phyloP scores from a whole-genome alignment of 75 land plant species.

The Azolla pinnata region DNA sequence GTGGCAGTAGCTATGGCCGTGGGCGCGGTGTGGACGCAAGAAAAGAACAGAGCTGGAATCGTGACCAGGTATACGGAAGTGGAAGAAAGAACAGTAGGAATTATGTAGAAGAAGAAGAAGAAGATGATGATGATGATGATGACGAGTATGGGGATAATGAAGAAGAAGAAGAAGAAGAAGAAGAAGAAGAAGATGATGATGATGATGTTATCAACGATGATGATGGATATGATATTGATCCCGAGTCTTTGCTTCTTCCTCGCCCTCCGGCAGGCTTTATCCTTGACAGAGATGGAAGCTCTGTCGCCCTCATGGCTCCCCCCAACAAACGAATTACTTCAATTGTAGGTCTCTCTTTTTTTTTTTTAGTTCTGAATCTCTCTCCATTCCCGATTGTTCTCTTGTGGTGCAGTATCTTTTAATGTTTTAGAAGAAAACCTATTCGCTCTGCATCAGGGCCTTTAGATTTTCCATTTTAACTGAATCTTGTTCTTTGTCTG shows the following conservation, averaged over 20 bases:
- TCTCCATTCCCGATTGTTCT: too few species aligned
- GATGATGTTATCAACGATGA: neutral
- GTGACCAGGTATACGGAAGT: too few species aligned
- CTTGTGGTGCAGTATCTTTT: neutral
- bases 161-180: neutral
- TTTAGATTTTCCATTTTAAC: neutral
- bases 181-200: neutral
- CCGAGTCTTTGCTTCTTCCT: constrained; percentile 29
- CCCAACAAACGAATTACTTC: constrained; percentile 53
- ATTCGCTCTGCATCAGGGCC: neutral
- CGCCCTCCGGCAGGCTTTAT: constrained; percentile 82
- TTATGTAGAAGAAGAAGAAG: neutral
- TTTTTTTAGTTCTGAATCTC: too few species aligned
- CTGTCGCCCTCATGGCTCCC: constrained; percentile 49
- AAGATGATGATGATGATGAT: neutral
- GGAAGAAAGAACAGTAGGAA: neutral
- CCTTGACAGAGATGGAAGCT: constrained; percentile 48
- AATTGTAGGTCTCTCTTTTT: constrained; percentile 39
- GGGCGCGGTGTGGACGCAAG: too few species aligned
- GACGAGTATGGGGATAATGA: neutral
- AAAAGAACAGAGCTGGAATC: too few species aligned
- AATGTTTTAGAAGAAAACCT: neutral
- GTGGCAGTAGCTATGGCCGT: neutral
- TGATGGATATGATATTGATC: neutral
- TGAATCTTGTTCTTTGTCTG: neutral